These are phyloP conservation scores for Vitis amurensis DNA, from an alignment of 164 flowering plant species.

Conservation along the genomic window DNA sequence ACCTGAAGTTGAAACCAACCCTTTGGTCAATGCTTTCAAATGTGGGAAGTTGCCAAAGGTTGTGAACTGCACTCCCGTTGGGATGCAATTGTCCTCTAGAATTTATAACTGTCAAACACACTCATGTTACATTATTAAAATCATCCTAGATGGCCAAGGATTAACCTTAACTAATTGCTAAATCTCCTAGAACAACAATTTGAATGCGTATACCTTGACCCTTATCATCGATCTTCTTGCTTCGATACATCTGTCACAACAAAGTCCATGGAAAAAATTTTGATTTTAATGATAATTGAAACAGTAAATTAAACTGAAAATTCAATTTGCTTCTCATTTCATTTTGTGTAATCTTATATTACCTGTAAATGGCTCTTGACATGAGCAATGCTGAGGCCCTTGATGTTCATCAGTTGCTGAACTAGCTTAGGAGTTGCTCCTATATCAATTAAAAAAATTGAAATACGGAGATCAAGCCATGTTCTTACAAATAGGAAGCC, in stretches of 20 bases:
- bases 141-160: neutral
- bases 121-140: neutral
- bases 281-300: neutral
- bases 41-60: conserved; percentile 5
- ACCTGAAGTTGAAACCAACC: conserved; percentile 7
- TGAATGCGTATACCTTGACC: conserved; percentile 12
- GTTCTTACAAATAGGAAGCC: neutral
- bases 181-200: too few species aligned
- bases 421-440: conserved; percentile 30
- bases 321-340: neutral
- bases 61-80: conserved; percentile 5
- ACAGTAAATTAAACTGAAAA: neutral
- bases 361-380: conserved; percentile 35
- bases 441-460: conserved; percentile 1
- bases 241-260: conserved; percentile 18
- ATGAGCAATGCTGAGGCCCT: conserved; percentile 28
- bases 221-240: conserved; percentile 19
- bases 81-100: neutral
- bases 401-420: conserved; percentile 28
- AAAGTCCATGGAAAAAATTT: neutral
- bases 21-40: conserved; percentile 7
- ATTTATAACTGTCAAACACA: conserved; percentile 1
- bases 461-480: neutral
- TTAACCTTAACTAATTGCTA: too few species aligned
- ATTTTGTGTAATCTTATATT: neutral